Conservation (phyloP, 306 rosid species). For the Arachis stenosperma region DNA sequence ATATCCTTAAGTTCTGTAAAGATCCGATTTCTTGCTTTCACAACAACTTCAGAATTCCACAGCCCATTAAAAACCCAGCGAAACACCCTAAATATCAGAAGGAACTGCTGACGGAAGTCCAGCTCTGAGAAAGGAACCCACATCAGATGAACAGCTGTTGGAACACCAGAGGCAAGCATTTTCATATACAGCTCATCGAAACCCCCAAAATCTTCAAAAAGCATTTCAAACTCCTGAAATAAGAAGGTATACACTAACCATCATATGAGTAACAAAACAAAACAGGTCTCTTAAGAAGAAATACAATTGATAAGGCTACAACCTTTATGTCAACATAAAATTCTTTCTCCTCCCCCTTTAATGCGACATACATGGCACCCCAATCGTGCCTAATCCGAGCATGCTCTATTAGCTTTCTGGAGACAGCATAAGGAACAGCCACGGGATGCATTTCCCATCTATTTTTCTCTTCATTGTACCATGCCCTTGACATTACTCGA, state of each 20-base stretch:
- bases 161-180: conserved; percentile 86
- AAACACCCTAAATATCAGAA: conserved; percentile 58
- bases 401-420: conserved; percentile 68
- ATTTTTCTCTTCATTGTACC: conserved; percentile 83
- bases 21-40: conserved; percentile 55
- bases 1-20: conserved; percentile 48
- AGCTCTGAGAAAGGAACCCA: conserved; percentile 91
- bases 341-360: conserved; percentile 88
- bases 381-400: conserved; percentile 89
- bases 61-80: conserved; percentile 54
- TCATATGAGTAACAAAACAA: conserved; percentile 29
- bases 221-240: conserved; percentile 73
- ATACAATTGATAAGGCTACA: conserved; percentile 31
- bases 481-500: conserved; percentile 81
- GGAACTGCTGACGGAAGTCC: conserved; percentile 64
- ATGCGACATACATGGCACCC: conserved; percentile 79
- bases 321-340: conserved; percentile 82
- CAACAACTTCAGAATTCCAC: conserved; percentile 61
- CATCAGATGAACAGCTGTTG: conserved; percentile 84
- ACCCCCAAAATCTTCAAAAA: conserved; percentile 87
- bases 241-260: conserved; percentile 44
- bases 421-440: conserved; percentile 83
- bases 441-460: conserved; percentile 96
- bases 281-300: conserved; percentile 25
- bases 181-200: conserved; percentile 92